Evolutionary conservation across 2,329 filamentous ascomycete species (phyloP).

Genomic region (Periconia sp.): DNA sequence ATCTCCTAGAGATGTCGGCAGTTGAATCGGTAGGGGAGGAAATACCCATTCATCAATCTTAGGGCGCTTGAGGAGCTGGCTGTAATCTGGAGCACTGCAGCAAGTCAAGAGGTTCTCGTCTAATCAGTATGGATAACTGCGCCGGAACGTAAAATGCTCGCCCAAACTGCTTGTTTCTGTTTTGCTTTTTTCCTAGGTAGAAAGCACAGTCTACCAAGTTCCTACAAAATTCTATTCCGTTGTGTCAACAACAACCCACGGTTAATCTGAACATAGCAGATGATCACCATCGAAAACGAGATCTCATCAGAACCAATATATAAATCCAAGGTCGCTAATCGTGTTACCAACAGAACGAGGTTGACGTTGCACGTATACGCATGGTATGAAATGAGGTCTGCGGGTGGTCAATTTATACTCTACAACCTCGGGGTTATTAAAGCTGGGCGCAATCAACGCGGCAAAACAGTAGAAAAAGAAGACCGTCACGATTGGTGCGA

Average conservation of each 20-base stretch:
- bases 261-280: background rate
- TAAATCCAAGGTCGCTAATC: background rate
- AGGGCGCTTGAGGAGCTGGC: too few species aligned
- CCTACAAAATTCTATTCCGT: background rate
- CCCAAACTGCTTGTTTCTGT: too few species aligned
- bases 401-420: background rate
- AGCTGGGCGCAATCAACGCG: background rate
- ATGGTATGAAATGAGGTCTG: background rate
- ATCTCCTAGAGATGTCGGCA: too few species aligned
- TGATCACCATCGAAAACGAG: background rate
- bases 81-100: too few species aligned
- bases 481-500: background rate
- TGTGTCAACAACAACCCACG: background rate
- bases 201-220: background rate
- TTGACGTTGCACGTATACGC: background rate
- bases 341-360: background rate
- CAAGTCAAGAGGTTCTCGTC: too few species aligned
- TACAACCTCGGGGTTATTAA: background rate
- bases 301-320: background rate
- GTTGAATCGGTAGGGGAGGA: too few species aligned
- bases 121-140: too few species aligned
- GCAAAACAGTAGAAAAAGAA: background rate
- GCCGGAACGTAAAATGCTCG: too few species aligned
- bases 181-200: background rate
- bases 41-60: too few species aligned